phyloP scores from a whole-genome alignment of 2,329 filamentous ascomycete genomes.

The Verruconis gallopava region DNA sequence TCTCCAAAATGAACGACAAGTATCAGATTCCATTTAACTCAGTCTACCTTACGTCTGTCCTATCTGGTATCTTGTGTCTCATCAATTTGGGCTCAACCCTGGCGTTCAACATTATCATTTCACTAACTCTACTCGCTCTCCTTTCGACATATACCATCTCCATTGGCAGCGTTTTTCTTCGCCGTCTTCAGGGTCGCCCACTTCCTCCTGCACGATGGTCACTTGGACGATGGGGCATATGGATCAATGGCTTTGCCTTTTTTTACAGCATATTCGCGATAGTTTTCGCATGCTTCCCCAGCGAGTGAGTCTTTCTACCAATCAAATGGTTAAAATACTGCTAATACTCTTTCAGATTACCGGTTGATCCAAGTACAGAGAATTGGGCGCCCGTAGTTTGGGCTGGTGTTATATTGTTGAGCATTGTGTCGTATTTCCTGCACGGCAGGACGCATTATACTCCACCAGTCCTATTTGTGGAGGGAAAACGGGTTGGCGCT shows the following conservation, averaged over 20 bases:
- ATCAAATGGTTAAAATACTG: background rate
- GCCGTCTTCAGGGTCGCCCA: conserved; percentile 14
- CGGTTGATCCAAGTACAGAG: conserved; percentile 12
- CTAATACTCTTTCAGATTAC: background rate
- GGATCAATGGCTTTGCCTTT: conserved; percentile 24
- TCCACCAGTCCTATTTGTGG: conserved; percentile 15
- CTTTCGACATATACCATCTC: conserved; percentile 22
- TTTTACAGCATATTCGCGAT: conserved; percentile 20
- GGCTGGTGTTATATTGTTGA: conserved; percentile 29
- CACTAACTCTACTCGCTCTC: conserved; percentile 18
- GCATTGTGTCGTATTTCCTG: conserved; percentile 28
- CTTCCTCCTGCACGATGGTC: conserved; percentile 21
- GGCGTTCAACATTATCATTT: conserved; percentile 28
- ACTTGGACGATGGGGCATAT: conserved; percentile 24
- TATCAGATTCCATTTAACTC: conserved; percentile 28
- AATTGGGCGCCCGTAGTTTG: conserved; percentile 36
- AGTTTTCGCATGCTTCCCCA: conserved; percentile 15
- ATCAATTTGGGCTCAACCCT: conserved; percentile 29
- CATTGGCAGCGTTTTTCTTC: conserved; percentile 19
- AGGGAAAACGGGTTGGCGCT: conserved; percentile 9
- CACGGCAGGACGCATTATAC: conserved; percentile 28
- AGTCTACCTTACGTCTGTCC: conserved; percentile 17
- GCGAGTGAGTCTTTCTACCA: conserved; percentile 2
- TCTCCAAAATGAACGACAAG: conserved; percentile 22
- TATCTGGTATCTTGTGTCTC: conserved; percentile 23